phyloP scores from a whole-genome alignment of 2,329 filamentous ascomycete species.

The Pezicula carpinea region DNA sequence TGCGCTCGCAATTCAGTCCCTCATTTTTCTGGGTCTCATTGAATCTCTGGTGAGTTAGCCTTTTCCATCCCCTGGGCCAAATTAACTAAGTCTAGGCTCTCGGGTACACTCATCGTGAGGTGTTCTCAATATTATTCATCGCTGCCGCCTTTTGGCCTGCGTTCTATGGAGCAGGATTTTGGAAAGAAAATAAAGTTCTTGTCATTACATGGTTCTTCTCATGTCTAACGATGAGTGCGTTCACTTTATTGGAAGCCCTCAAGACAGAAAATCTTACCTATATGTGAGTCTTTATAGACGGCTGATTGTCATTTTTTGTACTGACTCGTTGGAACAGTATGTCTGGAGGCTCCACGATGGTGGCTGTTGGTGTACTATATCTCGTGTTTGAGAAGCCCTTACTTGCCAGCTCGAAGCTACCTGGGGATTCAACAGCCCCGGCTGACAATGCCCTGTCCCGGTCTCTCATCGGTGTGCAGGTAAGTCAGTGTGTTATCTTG shows the following conservation, averaged over 20 bases:
- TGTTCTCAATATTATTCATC: conserved; percentile 77
- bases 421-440: conserved; percentile 17
- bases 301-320: conserved; percentile 1
- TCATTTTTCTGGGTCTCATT: conserved; percentile 69
- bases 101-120: conserved; percentile 86
- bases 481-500: conserved; percentile 27
- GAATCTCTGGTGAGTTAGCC: conserved; percentile 62
- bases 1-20: conserved; percentile 57
- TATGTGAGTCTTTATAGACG: conserved; percentile 53
- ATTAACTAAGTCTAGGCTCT: conserved; percentile 56
- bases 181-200: conserved; percentile 60
- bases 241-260: conserved; percentile 82
- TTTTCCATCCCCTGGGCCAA: not conserved
- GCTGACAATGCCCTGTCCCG: conserved; percentile 49
- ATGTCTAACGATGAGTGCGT: conserved; percentile 80
- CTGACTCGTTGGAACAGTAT: conserved; percentile 45
- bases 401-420: conserved; percentile 20
- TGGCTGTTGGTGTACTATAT: conserved; percentile 69
- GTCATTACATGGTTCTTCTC: conserved; percentile 69
- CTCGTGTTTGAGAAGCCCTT: conserved; percentile 67
- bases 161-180: conserved; percentile 67
- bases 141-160: conserved; percentile 74
- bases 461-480: conserved; percentile 61
- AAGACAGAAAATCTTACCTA: conserved; percentile 74
- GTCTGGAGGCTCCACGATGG: conserved; percentile 74